A percentile compares a stretch with the other conserved stretches of the same genome.
These are phyloP conservation scores for Sporothrix brunneoviolacea DNA, from an alignment of 2,329 filamentous ascomycete genomes.

Conservation along the genomic window DNA sequence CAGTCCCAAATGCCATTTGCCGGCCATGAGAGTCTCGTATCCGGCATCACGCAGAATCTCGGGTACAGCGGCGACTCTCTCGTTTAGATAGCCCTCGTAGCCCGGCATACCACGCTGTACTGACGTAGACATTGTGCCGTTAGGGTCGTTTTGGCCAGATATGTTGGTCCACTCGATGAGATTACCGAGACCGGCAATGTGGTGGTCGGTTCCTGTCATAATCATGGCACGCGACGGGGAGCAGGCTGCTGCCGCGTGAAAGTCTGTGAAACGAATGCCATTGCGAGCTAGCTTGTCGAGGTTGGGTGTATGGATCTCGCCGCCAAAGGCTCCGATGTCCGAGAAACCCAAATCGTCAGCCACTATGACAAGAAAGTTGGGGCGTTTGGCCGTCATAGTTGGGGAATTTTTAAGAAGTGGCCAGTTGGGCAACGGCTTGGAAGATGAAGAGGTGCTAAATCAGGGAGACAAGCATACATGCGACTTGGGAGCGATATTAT, in stretches of 20 bases:
- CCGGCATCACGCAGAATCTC: slow-evolving; percentile 52
- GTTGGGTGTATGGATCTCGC: slow-evolving; percentile 1
- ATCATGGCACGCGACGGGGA: slow-evolving; percentile 5
- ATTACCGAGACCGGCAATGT: slow-evolving; percentile 2
- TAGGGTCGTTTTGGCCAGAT: background rate
- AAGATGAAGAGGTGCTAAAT: too few species aligned
- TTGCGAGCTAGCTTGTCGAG: background rate
- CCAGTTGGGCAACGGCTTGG: too few species aligned
- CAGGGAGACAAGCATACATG: too few species aligned
- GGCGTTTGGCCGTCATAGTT: too few species aligned
- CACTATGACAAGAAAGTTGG: slow-evolving; percentile 3
- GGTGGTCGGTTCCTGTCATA: slow-evolving; percentile 3
- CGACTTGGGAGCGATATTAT: too few species aligned
- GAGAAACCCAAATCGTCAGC: slow-evolving; percentile 2
- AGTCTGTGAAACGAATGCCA: slow-evolving; percentile 3
- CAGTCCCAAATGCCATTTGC: slow-evolving; percentile 58
- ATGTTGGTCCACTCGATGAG: background rate
- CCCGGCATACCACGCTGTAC: too few species aligned
- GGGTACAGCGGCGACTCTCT: slow-evolving; percentile 50
- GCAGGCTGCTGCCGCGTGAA: background rate
- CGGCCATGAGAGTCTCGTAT: slow-evolving; percentile 54
- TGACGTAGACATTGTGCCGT: too few species aligned
- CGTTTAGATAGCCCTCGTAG: slow-evolving; percentile 56
- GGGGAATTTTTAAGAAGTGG: too few species aligned
- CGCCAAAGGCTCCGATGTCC: background rate